phyloP scores from a whole-genome alignment of 2,329 filamentous ascomycete species.

The Myriangium duriaei region DNA sequence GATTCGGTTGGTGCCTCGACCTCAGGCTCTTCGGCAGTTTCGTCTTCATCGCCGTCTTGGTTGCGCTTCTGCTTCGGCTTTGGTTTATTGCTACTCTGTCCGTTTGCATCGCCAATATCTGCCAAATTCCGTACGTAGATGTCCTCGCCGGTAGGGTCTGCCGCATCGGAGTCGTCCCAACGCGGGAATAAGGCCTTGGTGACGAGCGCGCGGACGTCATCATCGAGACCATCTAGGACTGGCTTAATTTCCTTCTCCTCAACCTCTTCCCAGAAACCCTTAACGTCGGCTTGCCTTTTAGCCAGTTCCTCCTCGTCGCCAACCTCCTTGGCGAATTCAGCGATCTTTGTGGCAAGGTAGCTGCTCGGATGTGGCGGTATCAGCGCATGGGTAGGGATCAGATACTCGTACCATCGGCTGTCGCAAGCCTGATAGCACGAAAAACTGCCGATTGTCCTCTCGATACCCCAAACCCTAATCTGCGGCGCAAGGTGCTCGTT shows the following conservation, averaged over 20 bases:
- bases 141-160: slow-evolving; percentile 18
- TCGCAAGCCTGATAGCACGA: slow-evolving; percentile 93
- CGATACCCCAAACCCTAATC: slow-evolving; percentile 90
- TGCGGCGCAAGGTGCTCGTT: slow-evolving; percentile 74
- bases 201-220: slow-evolving; percentile 50
- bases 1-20: slow-evolving; percentile 9
- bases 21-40: slow-evolving; percentile 13
- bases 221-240: slow-evolving; percentile 46
- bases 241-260: slow-evolving; percentile 72
- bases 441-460: slow-evolving; percentile 79
- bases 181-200: slow-evolving; percentile 39
- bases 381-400: slow-evolving; percentile 87
- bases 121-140: slow-evolving; percentile 16
- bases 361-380: slow-evolving; percentile 84
- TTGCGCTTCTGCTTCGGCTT: slow-evolving; percentile 7
- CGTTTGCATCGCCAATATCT: slow-evolving; percentile 7
- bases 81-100: background rate
- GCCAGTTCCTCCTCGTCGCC: slow-evolving; percentile 57
- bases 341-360: slow-evolving; percentile 70
- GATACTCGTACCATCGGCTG: slow-evolving; percentile 92
- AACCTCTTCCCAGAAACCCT: slow-evolving; percentile 68
- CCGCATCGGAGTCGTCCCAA: slow-evolving; percentile 11
- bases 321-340: slow-evolving; percentile 62
- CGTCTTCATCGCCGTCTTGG: slow-evolving; percentile 13
- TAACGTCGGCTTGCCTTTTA: slow-evolving; percentile 61